A percentile compares a stretch with the other conserved stretches of the same genome.
Evolutionary conservation across 2,329 filamentous ascomycete genomes (phyloP).

Genomic region (Teratosphaeria viscida): DNA sequence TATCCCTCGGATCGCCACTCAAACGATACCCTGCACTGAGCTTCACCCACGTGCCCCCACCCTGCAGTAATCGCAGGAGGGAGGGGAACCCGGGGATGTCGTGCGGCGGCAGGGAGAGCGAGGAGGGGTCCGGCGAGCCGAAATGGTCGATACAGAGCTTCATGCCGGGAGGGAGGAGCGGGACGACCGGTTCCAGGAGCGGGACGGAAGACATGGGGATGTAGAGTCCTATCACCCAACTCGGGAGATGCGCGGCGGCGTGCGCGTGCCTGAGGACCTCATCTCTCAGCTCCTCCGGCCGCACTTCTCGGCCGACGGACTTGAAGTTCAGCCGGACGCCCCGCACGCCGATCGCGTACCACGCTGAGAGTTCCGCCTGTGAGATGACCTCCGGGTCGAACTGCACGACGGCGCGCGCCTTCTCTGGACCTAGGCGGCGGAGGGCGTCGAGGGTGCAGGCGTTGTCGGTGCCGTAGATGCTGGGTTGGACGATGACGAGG

Average conservation of each 20-base stretch:
- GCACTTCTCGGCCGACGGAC: slow-evolving; percentile 36
- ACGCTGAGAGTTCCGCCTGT: slow-evolving; percentile 34
- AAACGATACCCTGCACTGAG: slow-evolving; percentile 50
- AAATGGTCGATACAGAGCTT: slow-evolving; percentile 52
- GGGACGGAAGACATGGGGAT: slow-evolving; percentile 42
- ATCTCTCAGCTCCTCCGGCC: slow-evolving; percentile 30
- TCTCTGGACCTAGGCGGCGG: slow-evolving; percentile 36
- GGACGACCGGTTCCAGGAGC: slow-evolving; percentile 40
- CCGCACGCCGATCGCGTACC: slow-evolving; percentile 49
- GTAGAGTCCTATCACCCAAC: slow-evolving; percentile 52
- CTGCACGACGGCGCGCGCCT: slow-evolving; percentile 46
- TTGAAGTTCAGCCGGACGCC: slow-evolving; percentile 51
- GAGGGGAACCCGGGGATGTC: slow-evolving; percentile 40
- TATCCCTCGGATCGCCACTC: slow-evolving; percentile 34
- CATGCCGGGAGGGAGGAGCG: slow-evolving; percentile 32
- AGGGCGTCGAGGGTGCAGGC: slow-evolving; percentile 48
- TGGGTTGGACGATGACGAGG: slow-evolving; percentile 49
- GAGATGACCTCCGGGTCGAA: slow-evolving; percentile 40
- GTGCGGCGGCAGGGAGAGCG: slow-evolving; percentile 30
- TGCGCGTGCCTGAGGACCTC: slow-evolving; percentile 41
- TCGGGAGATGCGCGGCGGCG: slow-evolving; percentile 36
- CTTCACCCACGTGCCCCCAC: slow-evolving; percentile 46
- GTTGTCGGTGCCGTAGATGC: slow-evolving; percentile 53
- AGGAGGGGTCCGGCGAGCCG: slow-evolving; percentile 35
- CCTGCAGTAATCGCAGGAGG: slow-evolving; percentile 37